Evolutionary conservation across 2,329 filamentous ascomycete species (phyloP), one percentile per base, ranked within the genome.

Genomic region (Trichoderma polysporum): DNA sequence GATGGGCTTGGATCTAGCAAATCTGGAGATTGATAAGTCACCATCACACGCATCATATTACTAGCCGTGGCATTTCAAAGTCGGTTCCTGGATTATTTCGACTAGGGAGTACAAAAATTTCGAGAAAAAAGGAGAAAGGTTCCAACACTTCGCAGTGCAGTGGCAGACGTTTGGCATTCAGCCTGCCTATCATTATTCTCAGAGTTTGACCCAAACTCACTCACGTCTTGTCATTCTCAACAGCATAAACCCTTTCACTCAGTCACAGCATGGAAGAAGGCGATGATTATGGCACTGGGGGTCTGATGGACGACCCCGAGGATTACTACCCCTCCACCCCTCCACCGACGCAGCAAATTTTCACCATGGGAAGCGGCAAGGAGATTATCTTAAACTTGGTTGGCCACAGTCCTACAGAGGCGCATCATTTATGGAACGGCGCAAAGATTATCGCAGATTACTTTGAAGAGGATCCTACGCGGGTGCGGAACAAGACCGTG

Each of bases 381-480:
- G 81, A 82, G 31, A 81, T 96, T 70, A 87, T 82, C 59, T 85
- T 97, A 70, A 88, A 91, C 73, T 87, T 97, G 80, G 92, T 97
- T 52, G 94, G 94, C 68, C 89, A 92, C 78, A 94, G 91, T 81
- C 92, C 93, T 27, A 86, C 96, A 15, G 97, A 96, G 87, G 94
- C 92, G 17, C 92, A 97, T 78, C 86, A 91, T 70, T 85, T 97
- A 33, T 98, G 94, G 94, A 96, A 97, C 78, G 94, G 92, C 68
- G 90, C 90, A 68, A 90, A 91, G 69, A 88, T 92, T 45, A 85
- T 94, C 57, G 88, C 93, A 17, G 83, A 88, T 71, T 93, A 93
- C 79, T 88, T 97, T 67, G 92, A 97, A 79, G 80, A 86, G 49
- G 83, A 88, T 70, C 84, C 88, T n/a, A 73, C 78, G 9, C 83